These are phyloP conservation scores for Galerina marginata DNA, from an alignment of 768 basidiomycete species.

Conservation along the genomic window DNA sequence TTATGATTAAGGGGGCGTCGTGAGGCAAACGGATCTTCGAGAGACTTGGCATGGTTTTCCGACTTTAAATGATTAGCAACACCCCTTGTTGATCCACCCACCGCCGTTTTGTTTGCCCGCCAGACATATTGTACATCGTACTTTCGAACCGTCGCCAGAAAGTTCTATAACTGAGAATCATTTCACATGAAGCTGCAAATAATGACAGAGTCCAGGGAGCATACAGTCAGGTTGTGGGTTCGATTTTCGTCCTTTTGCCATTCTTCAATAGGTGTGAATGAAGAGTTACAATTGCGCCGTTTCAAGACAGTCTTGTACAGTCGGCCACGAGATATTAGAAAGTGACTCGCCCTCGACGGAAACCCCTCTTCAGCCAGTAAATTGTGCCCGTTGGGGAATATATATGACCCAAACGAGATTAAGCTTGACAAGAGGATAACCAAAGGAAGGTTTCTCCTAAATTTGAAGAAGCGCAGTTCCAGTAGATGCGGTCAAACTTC, in stretches of 20 bases:
- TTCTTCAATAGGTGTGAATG: too few species aligned
- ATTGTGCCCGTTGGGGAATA: too few species aligned
- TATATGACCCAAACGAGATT: constrained; percentile 92
- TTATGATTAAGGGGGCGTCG: too few species aligned
- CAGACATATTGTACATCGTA: constrained; percentile 1
- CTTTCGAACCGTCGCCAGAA: constrained; percentile 1
- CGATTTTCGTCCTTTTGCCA: not conserved
- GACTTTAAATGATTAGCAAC: not conserved
- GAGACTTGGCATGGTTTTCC: not conserved
- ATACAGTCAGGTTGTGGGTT: constrained; percentile 3
- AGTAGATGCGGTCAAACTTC: constrained; percentile 96
- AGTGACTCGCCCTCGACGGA: too few species aligned
- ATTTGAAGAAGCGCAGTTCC: constrained; percentile 99
- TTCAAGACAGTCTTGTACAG: too few species aligned
- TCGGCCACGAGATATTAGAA: too few species aligned
- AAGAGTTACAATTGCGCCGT: too few species aligned
- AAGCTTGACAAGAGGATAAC: constrained; percentile 98
- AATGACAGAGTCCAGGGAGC: not conserved
- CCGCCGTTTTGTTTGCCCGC: not conserved
- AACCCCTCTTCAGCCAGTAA: too few species aligned
- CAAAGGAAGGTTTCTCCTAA: constrained; percentile 95
- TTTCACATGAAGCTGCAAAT: too few species aligned
- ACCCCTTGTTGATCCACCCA: constrained; percentile 7
- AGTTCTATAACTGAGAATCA: not conserved
- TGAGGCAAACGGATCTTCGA: too few species aligned